Percentiles rank a stretch among this genome's conserved stretches.
phyloP scores from a whole-genome alignment of 768 basidiomycete genomes.

The Suillus luteus region DNA sequence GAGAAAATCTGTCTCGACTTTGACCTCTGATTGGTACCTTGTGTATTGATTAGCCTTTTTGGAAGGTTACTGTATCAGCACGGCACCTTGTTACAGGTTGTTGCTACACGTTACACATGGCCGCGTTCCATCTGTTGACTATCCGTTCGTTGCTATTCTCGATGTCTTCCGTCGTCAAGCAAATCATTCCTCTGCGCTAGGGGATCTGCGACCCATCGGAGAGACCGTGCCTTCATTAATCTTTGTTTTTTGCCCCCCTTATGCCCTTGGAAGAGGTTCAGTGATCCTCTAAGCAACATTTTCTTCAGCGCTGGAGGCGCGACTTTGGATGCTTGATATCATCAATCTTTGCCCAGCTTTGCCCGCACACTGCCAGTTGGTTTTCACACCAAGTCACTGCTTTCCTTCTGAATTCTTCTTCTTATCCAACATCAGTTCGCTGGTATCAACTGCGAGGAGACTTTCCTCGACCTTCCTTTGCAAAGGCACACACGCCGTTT shows the following conservation, averaged over 20 bases:
- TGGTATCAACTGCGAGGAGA: slow-evolving; percentile 12
- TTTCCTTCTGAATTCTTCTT: slow-evolving; percentile 8
- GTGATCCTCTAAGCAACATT: slow-evolving; percentile 2
- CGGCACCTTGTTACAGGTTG: slow-evolving; percentile 1
- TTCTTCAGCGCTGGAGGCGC: neutral
- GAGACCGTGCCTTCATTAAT: neutral
- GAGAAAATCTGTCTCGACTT: too few species aligned
- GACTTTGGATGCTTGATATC: slow-evolving; percentile 9
- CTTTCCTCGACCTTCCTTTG: slow-evolving; percentile 8
- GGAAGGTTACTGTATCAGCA: neutral
- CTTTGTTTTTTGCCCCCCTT: slow-evolving; percentile 1
- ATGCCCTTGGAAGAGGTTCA: slow-evolving; percentile 4
- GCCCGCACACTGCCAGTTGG: slow-evolving; percentile 14
- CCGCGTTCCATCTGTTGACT: neutral
- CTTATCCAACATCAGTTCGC: neutral
- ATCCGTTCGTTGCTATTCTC: slow-evolving; percentile 9
- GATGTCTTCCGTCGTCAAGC: slow-evolving; percentile 14
- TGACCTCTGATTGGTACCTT: too few species aligned
- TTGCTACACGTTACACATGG: neutral
- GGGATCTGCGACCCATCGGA: neutral
- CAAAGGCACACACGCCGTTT: slow-evolving; percentile 17
- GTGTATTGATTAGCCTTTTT: neutral
- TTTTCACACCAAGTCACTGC: slow-evolving; percentile 11
- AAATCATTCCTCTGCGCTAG: slow-evolving; percentile 8
- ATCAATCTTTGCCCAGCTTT: slow-evolving; percentile 16